Evolutionary conservation across 164 flowering plant species (phyloP).

Genomic region (Piper longum): DNA sequence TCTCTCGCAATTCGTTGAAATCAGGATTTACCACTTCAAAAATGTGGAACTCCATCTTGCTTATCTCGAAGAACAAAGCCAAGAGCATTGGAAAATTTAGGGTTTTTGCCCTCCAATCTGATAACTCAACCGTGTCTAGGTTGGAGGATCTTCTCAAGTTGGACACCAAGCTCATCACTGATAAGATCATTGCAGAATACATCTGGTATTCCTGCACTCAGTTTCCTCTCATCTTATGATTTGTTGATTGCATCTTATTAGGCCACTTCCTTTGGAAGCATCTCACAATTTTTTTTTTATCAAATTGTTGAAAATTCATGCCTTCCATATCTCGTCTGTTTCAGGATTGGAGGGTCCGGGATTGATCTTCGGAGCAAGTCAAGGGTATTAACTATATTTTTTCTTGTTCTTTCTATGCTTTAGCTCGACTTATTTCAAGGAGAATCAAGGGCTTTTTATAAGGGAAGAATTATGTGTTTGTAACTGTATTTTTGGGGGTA

Average conservation of each 20-base stretch:
- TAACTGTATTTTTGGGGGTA: background rate
- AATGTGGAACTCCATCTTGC: conserved; percentile 44
- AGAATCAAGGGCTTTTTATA: background rate
- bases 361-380: conserved; percentile 38
- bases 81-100: conserved; percentile 41
- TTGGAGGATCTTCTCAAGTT: conserved; percentile 66
- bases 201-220: conserved; percentile 46
- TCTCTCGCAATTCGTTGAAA: conserved; percentile 23
- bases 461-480: too few species aligned
- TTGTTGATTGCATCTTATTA: too few species aligned
- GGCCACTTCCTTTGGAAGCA: background rate
- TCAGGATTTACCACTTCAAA: conserved; percentile 43
- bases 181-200: conserved; percentile 89
- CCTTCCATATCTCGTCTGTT: conserved; percentile 1
- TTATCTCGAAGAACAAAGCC: conserved; percentile 38
- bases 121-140: conserved; percentile 47
- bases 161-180: conserved; percentile 73
- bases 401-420: background rate
- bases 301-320: background rate
- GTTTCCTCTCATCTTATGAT: background rate
- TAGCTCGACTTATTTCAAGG: background rate
- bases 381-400: conserved; percentile 13
- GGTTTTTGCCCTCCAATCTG: conserved; percentile 43
- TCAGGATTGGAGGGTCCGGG: conserved; percentile 39
- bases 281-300: background rate